These are phyloP conservation scores for Solanum ossicruentum DNA, from an alignment of 257 asterid genomes.

Conservation along the genomic window DNA sequence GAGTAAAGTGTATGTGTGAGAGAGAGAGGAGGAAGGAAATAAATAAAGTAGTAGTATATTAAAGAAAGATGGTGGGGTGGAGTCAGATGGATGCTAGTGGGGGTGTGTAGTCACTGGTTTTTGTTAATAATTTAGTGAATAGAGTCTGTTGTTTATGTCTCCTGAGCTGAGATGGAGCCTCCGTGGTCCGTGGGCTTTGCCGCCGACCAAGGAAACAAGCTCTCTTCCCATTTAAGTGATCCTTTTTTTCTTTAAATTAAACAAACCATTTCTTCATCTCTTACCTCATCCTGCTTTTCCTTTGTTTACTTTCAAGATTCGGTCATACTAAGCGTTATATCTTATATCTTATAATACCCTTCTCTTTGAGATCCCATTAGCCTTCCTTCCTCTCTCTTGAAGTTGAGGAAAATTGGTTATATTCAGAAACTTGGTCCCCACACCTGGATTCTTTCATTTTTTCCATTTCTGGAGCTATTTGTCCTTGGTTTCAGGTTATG, in stretches of 20 bases:
- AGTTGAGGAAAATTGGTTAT: slow-evolving; percentile 28
- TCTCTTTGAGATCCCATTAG: slow-evolving; percentile 42
- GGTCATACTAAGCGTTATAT: slow-evolving; percentile 42
- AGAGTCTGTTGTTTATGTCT: slow-evolving; percentile 54
- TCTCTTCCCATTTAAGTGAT: slow-evolving; percentile 53
- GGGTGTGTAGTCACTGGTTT: slow-evolving; percentile 26
- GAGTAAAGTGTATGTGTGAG: background rate
- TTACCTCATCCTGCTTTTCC: slow-evolving; percentile 3
- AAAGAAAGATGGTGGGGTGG: slow-evolving; percentile 29
- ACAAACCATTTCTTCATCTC: slow-evolving; percentile 4
- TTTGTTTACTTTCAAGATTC: slow-evolving; percentile 55
- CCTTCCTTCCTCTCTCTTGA: slow-evolving; percentile 5
- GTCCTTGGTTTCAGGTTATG: slow-evolving; percentile 34
- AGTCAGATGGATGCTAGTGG: slow-evolving; percentile 37
- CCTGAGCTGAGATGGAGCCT: slow-evolving; percentile 63
- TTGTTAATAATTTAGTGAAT: slow-evolving; percentile 56
- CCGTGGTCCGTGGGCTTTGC: slow-evolving; percentile 94
- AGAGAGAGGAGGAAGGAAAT: background rate
- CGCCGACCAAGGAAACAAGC: slow-evolving; percentile 80
- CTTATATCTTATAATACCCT: background rate
- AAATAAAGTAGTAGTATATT: slow-evolving; percentile 8
- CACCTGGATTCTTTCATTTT: slow-evolving; percentile 18
- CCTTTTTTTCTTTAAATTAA: slow-evolving; percentile 25
- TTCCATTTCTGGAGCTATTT: slow-evolving; percentile 19
- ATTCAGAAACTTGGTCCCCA: slow-evolving; percentile 62